Base-by-base conservation (phyloP, 108 stramenopile genomes). In the Nitzschia sp. region DNA sequence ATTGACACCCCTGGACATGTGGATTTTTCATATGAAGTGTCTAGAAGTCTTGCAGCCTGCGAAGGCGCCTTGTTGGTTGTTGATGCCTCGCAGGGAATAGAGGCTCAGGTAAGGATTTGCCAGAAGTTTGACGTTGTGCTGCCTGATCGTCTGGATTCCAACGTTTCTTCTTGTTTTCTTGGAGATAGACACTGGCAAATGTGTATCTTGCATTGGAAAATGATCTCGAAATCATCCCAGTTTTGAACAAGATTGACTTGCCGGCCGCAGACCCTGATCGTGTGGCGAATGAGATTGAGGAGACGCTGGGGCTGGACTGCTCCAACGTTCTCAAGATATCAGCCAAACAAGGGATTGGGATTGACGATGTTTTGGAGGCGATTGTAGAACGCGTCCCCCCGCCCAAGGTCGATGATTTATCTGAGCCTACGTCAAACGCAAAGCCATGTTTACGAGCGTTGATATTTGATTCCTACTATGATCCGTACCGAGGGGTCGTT, bases 1-100 rank as follows among this genome's bases (percentile, higher is more conserved):
- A 86, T 93, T 65, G 90, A 90, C 63, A 94, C 92, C 26, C 86
- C 93, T 14, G 94, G 96, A 17, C 97, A 97, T 73, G 97, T 97
- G 12, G 97, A 97, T 87, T 99, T 99, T 56, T 78, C 82, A 43
- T 97, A 98, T 73, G 98, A 98, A 70, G 98, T 98, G 10, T 89
- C 88, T 12, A 81, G 98, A 41, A 95, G 94, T 78, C 80, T 99
- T 64, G 97, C 97, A 19, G 97, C 97, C 26, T 99, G 98, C 71
- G 95, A 99, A 76, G 98, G 98, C n/a, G 97, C 97, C 0, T 70
- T 99, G 44, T 81, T 99, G 41, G 97, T 99, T 2, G 98, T 99
- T 7, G 98, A 99, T 85, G 90, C 94, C 8, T 84, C 93, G 52
- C 98, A 99, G 72, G 97, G 98, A n/a, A 97, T 99, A 26, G 96